Evolutionary conservation across 805 yeast genomes (phyloP), one percentile per base, ranked within the genome.

Genomic region (Candida broadrunensis): DNA sequence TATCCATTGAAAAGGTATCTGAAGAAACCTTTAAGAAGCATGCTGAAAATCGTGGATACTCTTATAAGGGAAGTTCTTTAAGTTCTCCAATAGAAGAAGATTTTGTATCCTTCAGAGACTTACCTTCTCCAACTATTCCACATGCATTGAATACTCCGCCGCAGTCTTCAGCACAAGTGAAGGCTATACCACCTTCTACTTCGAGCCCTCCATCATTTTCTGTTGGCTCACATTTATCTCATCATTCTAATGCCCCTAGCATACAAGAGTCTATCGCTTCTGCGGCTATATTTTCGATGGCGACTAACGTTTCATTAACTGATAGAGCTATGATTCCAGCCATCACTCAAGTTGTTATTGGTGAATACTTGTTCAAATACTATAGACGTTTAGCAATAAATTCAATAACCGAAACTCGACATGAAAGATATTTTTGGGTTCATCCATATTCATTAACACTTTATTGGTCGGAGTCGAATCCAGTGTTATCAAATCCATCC

Each of bases 361-460:
- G 99, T 38, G 98, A 91, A 58, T 87, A 81, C 49, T 68, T 90
- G 43, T 83, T 75, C 76, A 91, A 91, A 62, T 90, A 90, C 58
- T 87, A 83, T 59, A 80, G 93, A 43, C 80, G 81, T 45, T 63
- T 85, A 39, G 84, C 89, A 13, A 70, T 87, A 37, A 83, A 88
- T 29, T 74, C 84, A 1, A 73, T 88, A 16, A 77, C 91, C 0
- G 93, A 88, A 37, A 77, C 78, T 32, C 77, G 97, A 44, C 99
- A 91, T 56, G 93, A 85, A 56, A 76, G 97, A 49, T 91, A 80
- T 66, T 91, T 91, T 74, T 93, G 98, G 98, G 79, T 93, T 34
- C 96, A 91, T 63, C 98, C 99, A 3, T 90, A 90, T 61, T 84
- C 93, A 7, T 66, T 88, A 69, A 88, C 96, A 0, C 70, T 91